Evolutionary conservation across 179 eudicot species (phyloP).

Genomic region (Drosera spatulata): DNA sequence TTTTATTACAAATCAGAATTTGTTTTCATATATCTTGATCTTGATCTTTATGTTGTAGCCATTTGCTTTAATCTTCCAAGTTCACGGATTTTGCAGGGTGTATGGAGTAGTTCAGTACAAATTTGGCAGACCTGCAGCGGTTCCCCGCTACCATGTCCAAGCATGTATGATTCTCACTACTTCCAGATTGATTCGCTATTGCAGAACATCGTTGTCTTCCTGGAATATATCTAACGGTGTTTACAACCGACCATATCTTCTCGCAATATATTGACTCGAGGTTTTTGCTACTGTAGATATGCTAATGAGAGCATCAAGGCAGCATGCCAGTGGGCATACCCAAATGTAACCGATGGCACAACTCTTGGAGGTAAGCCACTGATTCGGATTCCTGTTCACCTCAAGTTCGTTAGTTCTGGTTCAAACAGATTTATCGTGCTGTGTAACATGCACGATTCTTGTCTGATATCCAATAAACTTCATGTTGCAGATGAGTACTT

Average conservation of each 20-base stretch:
- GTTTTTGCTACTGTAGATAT: constrained; percentile 30
- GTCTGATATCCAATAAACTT: too few species aligned
- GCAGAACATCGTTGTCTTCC: neutral
- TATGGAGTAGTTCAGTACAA: constrained; percentile 46
- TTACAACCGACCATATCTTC: too few species aligned
- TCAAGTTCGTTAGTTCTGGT: neutral
- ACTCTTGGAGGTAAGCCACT: constrained; percentile 39
- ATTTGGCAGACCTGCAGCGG: constrained; percentile 59
- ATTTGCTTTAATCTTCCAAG: neutral
- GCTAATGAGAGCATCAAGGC: constrained; percentile 67
- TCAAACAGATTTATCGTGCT: too few species aligned
- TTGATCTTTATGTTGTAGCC: too few species aligned
- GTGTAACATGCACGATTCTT: too few species aligned
- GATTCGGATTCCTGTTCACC: neutral
- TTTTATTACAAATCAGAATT: too few species aligned
- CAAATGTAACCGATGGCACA: constrained; percentile 49
- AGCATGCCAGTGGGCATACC: constrained; percentile 73
- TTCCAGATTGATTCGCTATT: neutral
- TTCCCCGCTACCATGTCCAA: constrained; percentile 48
- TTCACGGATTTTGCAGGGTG: constrained; percentile 17
- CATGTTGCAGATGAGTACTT: constrained; percentile 49
- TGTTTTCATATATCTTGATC: neutral
- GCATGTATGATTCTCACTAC: constrained; percentile 29
- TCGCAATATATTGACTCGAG: too few species aligned
- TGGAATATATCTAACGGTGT: too few species aligned